Conservation (phyloP, 306 rosid species). For the Malus domestica region ASM211411v1 NC_041798.1:19805001-19805500, state of each 20-base stretch:
- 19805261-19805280: background rate
- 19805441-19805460: too few species aligned
- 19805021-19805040: conserved; percentile 15
- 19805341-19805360: too few species aligned
- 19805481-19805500: too few species aligned
- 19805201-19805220: background rate
- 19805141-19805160: background rate
- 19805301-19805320: too few species aligned
- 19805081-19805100: conserved; percentile 5
- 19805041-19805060: conserved; percentile 5
- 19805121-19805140: background rate
- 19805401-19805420: too few species aligned
- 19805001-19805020: conserved; percentile 11
- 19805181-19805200: too few species aligned
- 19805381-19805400: too few species aligned
- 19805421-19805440: too few species aligned
- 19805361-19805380: too few species aligned
- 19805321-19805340: too few species aligned
- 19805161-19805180: background rate
- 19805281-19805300: too few species aligned
- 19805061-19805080: conserved; percentile 17
- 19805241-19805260: background rate
- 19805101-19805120: background rate
- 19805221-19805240: background rate
- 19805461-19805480: too few species aligned